These are phyloP conservation scores for Sarocladiaceae sp. DNA, from an alignment of 2,329 filamentous ascomycete species.

Conservation along the genomic window DNA sequence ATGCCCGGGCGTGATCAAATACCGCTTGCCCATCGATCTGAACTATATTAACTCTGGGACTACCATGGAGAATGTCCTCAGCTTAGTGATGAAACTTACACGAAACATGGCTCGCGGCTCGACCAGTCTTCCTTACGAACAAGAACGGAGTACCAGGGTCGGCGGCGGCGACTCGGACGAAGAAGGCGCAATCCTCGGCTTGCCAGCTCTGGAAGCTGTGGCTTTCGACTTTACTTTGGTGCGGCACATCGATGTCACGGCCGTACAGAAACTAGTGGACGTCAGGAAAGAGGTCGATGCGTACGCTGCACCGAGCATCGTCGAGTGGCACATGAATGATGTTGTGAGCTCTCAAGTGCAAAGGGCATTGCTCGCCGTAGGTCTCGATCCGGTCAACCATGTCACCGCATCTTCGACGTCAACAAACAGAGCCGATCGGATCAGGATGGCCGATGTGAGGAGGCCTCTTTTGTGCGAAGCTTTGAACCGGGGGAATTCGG, in stretches of 20 bases:
- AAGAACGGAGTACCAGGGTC: slow-evolving; percentile 56
- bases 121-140: too few relatives aligned
- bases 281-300: slow-evolving; percentile 89
- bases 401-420: too few relatives aligned
- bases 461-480: too few relatives aligned
- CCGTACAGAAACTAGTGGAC: slow-evolving; percentile 86
- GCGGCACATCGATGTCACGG: slow-evolving; percentile 90
- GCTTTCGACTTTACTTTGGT: slow-evolving; percentile 92
- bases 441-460: too few relatives aligned
- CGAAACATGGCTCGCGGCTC: too few relatives aligned
- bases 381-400: not conserved
- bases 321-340: slow-evolving; percentile 95
- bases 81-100: too few relatives aligned
- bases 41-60: slow-evolving; percentile 93
- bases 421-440: too few relatives aligned
- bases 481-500: too few relatives aligned
- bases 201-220: slow-evolving; percentile 76
- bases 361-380: slow-evolving; percentile 22
- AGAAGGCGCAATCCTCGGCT: too few relatives aligned
- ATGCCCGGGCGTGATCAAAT: slow-evolving; percentile 92
- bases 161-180: too few relatives aligned
- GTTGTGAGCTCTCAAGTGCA: slow-evolving; percentile 61
- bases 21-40: slow-evolving; percentile 89
- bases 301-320: slow-evolving; percentile 70
- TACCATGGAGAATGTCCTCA: slow-evolving; percentile 77